These are phyloP conservation scores for Ceratobasidium sp. DNA, from an alignment of 1,284 basidiomycete genomes.

Conservation along the genomic window DNA sequence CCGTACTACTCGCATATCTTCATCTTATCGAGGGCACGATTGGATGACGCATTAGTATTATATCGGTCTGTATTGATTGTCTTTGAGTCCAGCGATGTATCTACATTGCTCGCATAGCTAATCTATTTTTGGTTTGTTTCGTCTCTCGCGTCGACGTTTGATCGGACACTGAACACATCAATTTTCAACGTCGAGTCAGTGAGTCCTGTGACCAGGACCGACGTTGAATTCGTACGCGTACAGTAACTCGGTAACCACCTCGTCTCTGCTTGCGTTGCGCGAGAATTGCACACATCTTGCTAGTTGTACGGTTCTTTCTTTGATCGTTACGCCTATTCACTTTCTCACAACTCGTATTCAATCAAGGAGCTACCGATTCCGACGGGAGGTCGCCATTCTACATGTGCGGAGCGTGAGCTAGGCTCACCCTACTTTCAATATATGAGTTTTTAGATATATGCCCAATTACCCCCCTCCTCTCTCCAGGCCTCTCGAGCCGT, in stretches of 20 bases:
- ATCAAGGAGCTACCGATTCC: too few species aligned
- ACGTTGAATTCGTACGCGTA: constrained; percentile 26
- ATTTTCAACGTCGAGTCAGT: constrained; percentile 10
- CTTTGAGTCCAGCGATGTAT: neutral
- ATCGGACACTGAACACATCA: constrained; percentile 13
- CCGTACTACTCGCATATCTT: neutral
- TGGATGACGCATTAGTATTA: neutral
- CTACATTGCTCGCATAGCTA: neutral
- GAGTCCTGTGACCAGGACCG: constrained; percentile 15
- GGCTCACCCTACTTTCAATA: too few species aligned
- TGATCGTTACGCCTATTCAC: too few species aligned
- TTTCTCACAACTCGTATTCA: too few species aligned
- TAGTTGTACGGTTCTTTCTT: too few species aligned
- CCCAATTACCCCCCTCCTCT: too few species aligned
- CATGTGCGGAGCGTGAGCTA: too few species aligned
- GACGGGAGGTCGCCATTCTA: too few species aligned
- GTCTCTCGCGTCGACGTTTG: neutral
- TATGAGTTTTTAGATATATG: too few species aligned
- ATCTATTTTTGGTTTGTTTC: constrained; percentile 1
- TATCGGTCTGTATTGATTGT: neutral
- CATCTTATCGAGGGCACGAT: neutral
- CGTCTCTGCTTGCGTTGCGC: too few species aligned
- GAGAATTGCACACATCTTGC: too few species aligned
- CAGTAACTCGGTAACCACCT: neutral
- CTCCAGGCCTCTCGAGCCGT: too few species aligned